Percentiles rank a stretch among this genome's conserved stretches.
phyloP scores from a whole-genome alignment of 2,329 filamentous ascomycete genomes.

The Cladorrhinum sp. region DNA sequence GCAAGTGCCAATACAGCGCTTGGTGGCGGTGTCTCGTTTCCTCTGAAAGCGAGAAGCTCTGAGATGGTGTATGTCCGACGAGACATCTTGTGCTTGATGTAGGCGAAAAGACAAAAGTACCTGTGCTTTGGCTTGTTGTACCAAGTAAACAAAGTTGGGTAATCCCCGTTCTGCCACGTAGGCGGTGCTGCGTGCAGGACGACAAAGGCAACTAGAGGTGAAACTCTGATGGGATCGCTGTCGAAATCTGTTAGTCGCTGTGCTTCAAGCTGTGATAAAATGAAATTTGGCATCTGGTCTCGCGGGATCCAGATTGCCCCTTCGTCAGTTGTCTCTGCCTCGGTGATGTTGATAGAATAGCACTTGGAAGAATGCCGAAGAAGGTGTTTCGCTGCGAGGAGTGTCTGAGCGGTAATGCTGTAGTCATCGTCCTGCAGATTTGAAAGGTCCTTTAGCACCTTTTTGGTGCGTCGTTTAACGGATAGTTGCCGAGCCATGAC shows the following conservation, averaged over 20 bases:
- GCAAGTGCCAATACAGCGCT: constrained; percentile 12
- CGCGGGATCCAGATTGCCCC: not conserved
- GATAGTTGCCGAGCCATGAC: not conserved
- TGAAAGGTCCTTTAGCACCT: constrained; percentile 16
- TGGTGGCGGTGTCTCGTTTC: not conserved
- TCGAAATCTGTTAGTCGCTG: constrained; percentile 36
- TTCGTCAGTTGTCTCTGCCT: not conserved
- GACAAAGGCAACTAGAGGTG: constrained; percentile 36
- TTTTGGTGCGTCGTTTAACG: not conserved
- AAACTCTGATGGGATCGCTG: constrained; percentile 30
- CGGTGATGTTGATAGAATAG: constrained; percentile 9
- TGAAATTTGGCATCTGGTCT: constrained; percentile 33
- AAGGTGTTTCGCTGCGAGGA: constrained; percentile 21
- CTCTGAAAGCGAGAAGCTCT: constrained; percentile 44
- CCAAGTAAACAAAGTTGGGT: constrained; percentile 42
- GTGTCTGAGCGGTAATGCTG: constrained; percentile 15
- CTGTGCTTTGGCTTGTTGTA: constrained; percentile 35
- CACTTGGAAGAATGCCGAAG: constrained; percentile 13
- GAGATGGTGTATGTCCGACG: constrained; percentile 42
- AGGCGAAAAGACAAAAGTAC: constrained; percentile 42
- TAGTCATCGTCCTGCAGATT: constrained; percentile 15
- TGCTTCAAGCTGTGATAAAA: constrained; percentile 40
- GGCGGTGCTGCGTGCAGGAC: constrained; percentile 24
- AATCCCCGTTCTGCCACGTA: constrained; percentile 21
- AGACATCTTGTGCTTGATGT: constrained; percentile 41